Percentiles rank a stretch among this genome's conserved stretches.
These are phyloP conservation scores for Geranium rotundifolium DNA, from an alignment of 345 rosid species.

Conservation along the genomic window DNA sequence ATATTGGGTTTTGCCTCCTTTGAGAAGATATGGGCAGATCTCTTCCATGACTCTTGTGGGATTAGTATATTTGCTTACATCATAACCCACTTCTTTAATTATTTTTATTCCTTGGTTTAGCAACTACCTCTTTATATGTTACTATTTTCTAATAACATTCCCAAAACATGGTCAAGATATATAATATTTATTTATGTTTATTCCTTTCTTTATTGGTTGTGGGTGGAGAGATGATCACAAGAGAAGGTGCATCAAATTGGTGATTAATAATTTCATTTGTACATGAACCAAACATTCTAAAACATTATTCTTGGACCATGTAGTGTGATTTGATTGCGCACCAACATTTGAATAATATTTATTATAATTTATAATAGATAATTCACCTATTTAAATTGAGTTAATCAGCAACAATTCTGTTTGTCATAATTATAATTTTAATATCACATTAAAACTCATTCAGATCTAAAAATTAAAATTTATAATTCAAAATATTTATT, in stretches of 20 bases:
- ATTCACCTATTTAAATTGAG: too few species aligned
- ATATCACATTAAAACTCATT: too few species aligned
- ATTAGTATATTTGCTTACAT: conserved; percentile 75
- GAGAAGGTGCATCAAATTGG: conserved; percentile 38
- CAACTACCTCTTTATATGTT: conserved; percentile 39
- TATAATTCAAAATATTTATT: too few species aligned
- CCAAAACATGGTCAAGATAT: conserved; percentile 51
- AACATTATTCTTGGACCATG: conserved; percentile 14
- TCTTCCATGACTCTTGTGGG: conserved; percentile 40
- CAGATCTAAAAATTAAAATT: too few species aligned
- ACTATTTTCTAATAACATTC: conserved; percentile 27
- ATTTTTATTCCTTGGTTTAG: conserved; percentile 72
- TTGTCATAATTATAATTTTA: too few species aligned
- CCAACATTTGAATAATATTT: conserved; percentile 1
- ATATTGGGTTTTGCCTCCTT: conserved; percentile 58
- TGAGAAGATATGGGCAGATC: conserved; percentile 93
- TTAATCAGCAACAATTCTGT: too few species aligned
- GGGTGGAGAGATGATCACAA: conserved; percentile 40
- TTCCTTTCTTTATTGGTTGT: conserved; percentile 14
- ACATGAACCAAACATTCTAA: conserved; percentile 13
- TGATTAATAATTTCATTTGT: conserved; percentile 32
- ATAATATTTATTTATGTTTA: conserved; percentile 25
- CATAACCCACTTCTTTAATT: conserved; percentile 60
- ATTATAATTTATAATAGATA: too few species aligned
- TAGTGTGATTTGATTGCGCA: conserved; percentile 37